phyloP scores from a whole-genome alignment of 768 basidiomycete genomes.

The Termitomyces sp. region DNA sequence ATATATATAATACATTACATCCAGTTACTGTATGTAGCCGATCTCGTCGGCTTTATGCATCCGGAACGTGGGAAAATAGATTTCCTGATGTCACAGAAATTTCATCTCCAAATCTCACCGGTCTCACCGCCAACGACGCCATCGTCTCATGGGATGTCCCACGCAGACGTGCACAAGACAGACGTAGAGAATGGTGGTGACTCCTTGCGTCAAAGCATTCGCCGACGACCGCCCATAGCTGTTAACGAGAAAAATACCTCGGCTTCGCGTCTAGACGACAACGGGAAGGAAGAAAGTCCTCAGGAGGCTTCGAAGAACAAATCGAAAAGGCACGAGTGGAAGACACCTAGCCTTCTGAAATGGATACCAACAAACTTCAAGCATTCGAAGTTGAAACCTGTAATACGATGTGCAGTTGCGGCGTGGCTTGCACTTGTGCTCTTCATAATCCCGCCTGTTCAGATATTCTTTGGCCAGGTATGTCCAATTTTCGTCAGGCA shows the following conservation, averaged over 20 bases:
- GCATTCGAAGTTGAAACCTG: constrained; percentile 60
- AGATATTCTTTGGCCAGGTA: constrained; percentile 57
- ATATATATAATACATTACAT: too few relatives aligned
- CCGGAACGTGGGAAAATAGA: neutral
- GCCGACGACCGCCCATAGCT: neutral
- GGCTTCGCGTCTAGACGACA: neutral
- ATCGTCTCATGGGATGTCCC: neutral
- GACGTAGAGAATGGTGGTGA: neutral
- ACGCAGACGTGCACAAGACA: neutral
- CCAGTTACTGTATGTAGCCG: too few relatives aligned
- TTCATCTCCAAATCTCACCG: too few relatives aligned
- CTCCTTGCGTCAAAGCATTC: neutral
- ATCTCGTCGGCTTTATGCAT: too few relatives aligned
- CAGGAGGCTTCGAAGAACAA: neutral
- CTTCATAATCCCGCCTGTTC: constrained; percentile 51
- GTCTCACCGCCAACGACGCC: too few relatives aligned
- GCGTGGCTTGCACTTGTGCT: constrained; percentile 61
- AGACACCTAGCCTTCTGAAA: constrained; percentile 28
- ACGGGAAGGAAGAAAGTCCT: neutral
- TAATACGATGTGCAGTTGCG: constrained; percentile 55
- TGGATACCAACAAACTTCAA: constrained; percentile 61
- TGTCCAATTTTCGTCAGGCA: constrained; percentile 8
- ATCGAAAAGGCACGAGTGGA: constrained; percentile 3
- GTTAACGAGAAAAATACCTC: neutral
- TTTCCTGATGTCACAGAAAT: neutral